Evolutionary conservation across 345 rosid genomes (phyloP), one percentile per base, ranked within the genome.

Genomic region (Rhodamnia argentea): DNA sequence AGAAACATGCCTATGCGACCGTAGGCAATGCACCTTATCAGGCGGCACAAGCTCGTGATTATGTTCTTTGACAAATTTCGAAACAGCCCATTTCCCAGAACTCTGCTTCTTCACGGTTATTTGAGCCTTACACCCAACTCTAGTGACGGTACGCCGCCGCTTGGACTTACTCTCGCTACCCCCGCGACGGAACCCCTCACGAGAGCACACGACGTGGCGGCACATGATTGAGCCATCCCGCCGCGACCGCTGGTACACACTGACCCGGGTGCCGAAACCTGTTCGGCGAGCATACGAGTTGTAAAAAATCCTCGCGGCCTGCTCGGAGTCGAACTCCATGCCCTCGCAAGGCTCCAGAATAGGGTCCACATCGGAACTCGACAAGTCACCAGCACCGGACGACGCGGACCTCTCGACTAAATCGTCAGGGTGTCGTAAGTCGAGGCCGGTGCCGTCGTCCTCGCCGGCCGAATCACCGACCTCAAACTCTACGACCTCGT

Each of bases 261-360:
- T 92, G 84, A 92, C 94, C 23, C 94, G 92, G 82, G 94, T 92
- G 57, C 94, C 91, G 60, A 92, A 92, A 58, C 94, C 94, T 5
- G 89, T 89, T 32, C 94, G 94, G 70, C 94, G 90, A 75, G 94
- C 94, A 76, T 92, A 91, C 27, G 91, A 90, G 78, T 92, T 91
- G 88, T 92, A 92, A 82, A 92, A 92, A 70, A 86, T 90, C 87
- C 91, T 90, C 74, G 94, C 92, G 42, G 91, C 92, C 88, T 91
- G 92, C 84, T 92, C 94, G 23, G 94, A 92, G 86, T 92, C 92
- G 52, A 92, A 91, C 54, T 91, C 92, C 94, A 92, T 90, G 53
- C 94, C 92, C 90, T 92, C 92, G 27, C 57, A 91, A 29, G 94
- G 94, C 87, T 91, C 94, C 15, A 91, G 92, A 76, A 88, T 88